Evolutionary conservation across 1,284 basidiomycete genomes (phyloP).

Genomic region (Cystobasidium slooffiae): DNA sequence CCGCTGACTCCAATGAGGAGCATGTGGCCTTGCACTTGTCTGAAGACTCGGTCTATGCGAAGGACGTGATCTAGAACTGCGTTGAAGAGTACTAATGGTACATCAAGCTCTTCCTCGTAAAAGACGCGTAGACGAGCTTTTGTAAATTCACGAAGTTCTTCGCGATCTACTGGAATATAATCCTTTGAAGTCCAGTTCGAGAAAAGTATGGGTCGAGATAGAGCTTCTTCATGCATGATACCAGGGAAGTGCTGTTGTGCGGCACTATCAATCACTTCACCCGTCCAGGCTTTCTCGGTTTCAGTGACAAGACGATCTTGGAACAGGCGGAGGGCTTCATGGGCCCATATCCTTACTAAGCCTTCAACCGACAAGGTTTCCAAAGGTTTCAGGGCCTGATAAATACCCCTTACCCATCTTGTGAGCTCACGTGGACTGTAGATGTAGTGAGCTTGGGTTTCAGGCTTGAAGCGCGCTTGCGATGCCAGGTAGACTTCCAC

Average conservation of each 20-base stretch:
- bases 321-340: slow-evolving; percentile 96
- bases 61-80: slow-evolving; percentile 97
- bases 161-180: slow-evolving; percentile 92
- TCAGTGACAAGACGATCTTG: slow-evolving; percentile 94
- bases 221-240: slow-evolving; percentile 79
- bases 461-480: slow-evolving; percentile 91
- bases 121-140: slow-evolving; percentile 93
- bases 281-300: slow-evolving; percentile 91
- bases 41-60: slow-evolving; percentile 97
- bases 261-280: slow-evolving; percentile 83
- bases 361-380: slow-evolving; percentile 91
- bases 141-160: slow-evolving; percentile 90
- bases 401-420: slow-evolving; percentile 96
- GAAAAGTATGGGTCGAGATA: slow-evolving; percentile 89
- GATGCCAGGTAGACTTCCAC: slow-evolving; percentile 93
- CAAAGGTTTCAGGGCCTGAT: slow-evolving; percentile 90
- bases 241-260: slow-evolving; percentile 91
- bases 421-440: slow-evolving; percentile 99
- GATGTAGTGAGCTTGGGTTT: slow-evolving; percentile 96
- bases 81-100: slow-evolving; percentile 97
- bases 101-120: slow-evolving; percentile 97
- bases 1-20: slow-evolving; percentile 97
- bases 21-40: slow-evolving; percentile 94
- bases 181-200: slow-evolving; percentile 99
- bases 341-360: slow-evolving; percentile 95